Evolutionary conservation across 331 rosid species (phyloP).

Genomic region (Erythrophleum ivorense): DNA sequence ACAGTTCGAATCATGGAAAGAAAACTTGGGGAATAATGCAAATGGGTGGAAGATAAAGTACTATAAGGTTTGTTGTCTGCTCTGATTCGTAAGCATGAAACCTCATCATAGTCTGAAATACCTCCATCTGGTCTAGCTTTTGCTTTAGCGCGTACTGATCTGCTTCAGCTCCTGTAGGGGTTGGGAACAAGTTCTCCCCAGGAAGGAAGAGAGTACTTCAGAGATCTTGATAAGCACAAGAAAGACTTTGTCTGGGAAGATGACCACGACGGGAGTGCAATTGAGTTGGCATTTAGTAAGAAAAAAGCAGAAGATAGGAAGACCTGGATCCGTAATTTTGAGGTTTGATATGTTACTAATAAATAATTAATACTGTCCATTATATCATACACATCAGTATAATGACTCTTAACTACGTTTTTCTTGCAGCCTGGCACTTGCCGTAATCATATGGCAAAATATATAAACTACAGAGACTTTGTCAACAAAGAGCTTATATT

Average conservation of each 20-base stretch:
- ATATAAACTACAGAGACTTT: slow-evolving; percentile 84
- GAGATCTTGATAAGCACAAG: slow-evolving; percentile 69
- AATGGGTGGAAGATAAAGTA: slow-evolving; percentile 87
- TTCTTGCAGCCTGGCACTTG: slow-evolving; percentile 81
- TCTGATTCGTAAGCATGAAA: slow-evolving; percentile 13
- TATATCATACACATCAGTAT: not conserved
- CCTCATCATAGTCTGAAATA: not conserved
- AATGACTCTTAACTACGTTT: slow-evolving; percentile 1
- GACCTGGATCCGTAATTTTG: slow-evolving; percentile 88
- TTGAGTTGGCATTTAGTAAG: slow-evolving; percentile 92
- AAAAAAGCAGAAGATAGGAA: slow-evolving; percentile 92
- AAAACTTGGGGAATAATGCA: slow-evolving; percentile 74
- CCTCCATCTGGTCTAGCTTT: not conserved
- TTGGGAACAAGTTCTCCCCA: slow-evolving; percentile 94
- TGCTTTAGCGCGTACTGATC: not conserved
- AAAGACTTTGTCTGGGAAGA: slow-evolving; percentile 90
- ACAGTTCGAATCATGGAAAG: slow-evolving; percentile 80
- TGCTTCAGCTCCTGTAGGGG: slow-evolving; percentile 58
- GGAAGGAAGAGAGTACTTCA: slow-evolving; percentile 91
- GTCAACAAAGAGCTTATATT: slow-evolving; percentile 93
- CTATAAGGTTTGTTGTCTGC: slow-evolving; percentile 75
- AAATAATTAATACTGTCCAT: not conserved
- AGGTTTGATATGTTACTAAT: slow-evolving; percentile 55
- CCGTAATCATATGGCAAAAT: slow-evolving; percentile 71
- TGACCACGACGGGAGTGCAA: slow-evolving; percentile 81